Base-by-base conservation (phyloP, 2,329 filamentous ascomycete species). In the Verticillium isaacii region DNA sequence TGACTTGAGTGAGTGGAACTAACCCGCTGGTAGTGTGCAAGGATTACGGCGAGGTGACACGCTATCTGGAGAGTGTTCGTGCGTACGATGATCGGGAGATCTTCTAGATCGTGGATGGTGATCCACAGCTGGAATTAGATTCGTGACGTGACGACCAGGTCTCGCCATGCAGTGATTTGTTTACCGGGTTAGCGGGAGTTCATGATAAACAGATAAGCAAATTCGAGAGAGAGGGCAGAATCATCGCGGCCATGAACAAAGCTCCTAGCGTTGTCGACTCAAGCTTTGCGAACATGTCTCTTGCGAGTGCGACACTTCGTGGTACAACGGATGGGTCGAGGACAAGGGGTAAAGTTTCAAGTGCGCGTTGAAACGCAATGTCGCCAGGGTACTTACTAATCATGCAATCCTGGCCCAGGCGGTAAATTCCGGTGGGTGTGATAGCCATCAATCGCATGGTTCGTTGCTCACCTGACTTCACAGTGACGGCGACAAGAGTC, bases 81-180 rank as follows among this genome's bases (percentile, higher is more conserved):
- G 77, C 77, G 2, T 79, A 80, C 61, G 77, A 80, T 58, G 76
- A 79, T 64, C 74, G 77, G 63, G 66, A 77, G 29, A 80, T 80
- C 60, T 79, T 77, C 63, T 79, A 68, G 67, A 50, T 23, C n/a
- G 4, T 19, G n/a, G 45, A 3, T 19, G 9, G 17, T n/a, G 45
- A 12, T 52, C n/a, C 45, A 23, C 45, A 23, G 45, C 19, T 6
- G 12, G 19, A 6, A 14, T 25, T 23, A 25, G 19, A 45, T 23
- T 19, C 4, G 29, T 29, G 29, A 29, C 29, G 29, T 29, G 29
- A 29, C 29, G 29, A 29, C 29, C 29, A 29, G 29, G 4, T 36
- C 34, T 36, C 7, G 11, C 19, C 12, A 23, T 3, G 12, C 45
- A 23, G 5, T 9, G 11, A 52, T 52, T 50, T 52, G 25, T 52